Evolutionary conservation across 495 filamentous ascomycete species (phyloP).

Genomic region (Aspergillus sclerotiicarbonarius): DNA sequence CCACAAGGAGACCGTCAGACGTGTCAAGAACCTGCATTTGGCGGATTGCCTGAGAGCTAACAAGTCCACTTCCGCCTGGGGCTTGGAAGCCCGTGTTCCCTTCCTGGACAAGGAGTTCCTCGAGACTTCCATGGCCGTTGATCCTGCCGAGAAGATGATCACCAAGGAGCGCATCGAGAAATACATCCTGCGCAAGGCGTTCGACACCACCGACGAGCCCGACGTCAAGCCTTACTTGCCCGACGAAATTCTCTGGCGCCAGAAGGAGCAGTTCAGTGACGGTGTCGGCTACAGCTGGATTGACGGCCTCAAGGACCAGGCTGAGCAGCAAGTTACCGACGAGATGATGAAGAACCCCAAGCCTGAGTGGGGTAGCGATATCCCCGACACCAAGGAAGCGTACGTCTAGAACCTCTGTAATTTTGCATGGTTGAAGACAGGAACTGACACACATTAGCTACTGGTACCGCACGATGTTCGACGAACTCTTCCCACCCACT

Average conservation of each 20-base stretch:
- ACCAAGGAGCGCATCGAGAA: constrained; percentile 89
- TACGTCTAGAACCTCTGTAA: constrained; percentile 43
- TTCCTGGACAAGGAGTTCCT: constrained; percentile 98
- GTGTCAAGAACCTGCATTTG: constrained; percentile 93
- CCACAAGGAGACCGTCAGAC: constrained; percentile 86
- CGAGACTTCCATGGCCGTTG: constrained; percentile 85
- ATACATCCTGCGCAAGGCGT: constrained; percentile 94
- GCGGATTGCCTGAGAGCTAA: constrained; percentile 95
- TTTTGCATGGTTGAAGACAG: neutral
- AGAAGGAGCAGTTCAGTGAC: constrained; percentile 99
- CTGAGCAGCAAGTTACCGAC: constrained; percentile 82
- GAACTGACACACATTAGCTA: constrained; percentile 55
- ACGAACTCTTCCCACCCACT: constrained; percentile 92
- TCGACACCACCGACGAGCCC: constrained; percentile 87
- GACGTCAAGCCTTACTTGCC: constrained; percentile 79
- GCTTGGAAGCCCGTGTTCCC: constrained; percentile 94
- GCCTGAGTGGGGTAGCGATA: constrained; percentile 87
- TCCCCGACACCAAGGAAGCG: constrained; percentile 96
- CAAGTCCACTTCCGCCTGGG: constrained; percentile 99
- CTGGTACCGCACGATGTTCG: constrained; percentile 98
- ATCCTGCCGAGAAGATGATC: constrained; percentile 94
- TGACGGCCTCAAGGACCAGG: constrained; percentile 91
- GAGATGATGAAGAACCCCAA: constrained; percentile 98
- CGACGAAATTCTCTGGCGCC: constrained; percentile 91
- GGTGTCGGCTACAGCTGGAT: constrained; percentile 99